Base-by-base conservation (phyloP, 192 early-diverging fungal species). In the Paraglomus occultum region DNA sequence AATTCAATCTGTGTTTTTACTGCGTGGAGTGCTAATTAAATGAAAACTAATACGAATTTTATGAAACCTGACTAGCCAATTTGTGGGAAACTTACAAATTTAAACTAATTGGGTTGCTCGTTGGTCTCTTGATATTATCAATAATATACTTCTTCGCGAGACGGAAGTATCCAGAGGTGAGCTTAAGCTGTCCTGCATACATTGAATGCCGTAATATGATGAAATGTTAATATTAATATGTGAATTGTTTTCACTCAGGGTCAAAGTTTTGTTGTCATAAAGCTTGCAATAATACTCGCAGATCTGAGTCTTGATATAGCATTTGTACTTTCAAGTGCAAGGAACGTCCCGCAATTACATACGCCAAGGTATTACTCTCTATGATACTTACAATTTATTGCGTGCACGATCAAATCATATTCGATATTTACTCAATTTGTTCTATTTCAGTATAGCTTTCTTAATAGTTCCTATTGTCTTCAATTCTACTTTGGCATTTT, bases 271-370 rank as follows among this genome's bases (percentile, higher is more conserved):
- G 51, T 22, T 38, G 15, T 67, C 15, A 42, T 67, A 11, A 38
- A 67, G 40, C 47, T 53, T 67, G 39, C 50, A 17, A 22, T 67
- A 18, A 67, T 67, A 18, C 20, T 64, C 11, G 8, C 49, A 6
- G 65, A 67, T 67, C 44, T 52, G 20, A 20, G 11, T 31, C 6
- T 67, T 14, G 31, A 51, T 67, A 6, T 67, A 18, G 4, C 8
- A 20, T 67, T 67, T 39, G 38, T 53, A 12, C 38, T 22, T 40
- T 47, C 14, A 20, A 67, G 53, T 17, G 14, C 22, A 6, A 40
- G 7, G 7, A 42, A 67, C 2, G 50, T 67, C 43, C 51, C 50
- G 5, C n/a, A 17, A 42, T 18, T 67, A 44, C 52, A n/a, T 53
- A 23, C 45, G 5, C 65, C 65, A 52, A 52, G 65, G 65, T 67